phyloP scores from a whole-genome alignment of 2,329 filamentous ascomycete species.

The Blastomyces parvus region DNA sequence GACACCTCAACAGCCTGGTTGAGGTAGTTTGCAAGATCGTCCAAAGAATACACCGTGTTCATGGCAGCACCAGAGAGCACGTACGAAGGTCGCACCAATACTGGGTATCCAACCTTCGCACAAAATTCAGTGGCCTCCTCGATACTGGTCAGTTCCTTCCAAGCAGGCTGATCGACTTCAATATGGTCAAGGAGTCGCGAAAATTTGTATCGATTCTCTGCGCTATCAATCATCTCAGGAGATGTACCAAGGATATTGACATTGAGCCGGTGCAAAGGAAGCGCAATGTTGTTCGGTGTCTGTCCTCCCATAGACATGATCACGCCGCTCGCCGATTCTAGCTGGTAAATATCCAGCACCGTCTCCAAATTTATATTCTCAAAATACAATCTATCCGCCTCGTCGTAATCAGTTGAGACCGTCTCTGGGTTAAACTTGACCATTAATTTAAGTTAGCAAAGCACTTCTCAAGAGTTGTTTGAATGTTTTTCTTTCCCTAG shows the following conservation, averaged over 20 bases:
- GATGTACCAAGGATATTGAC: conserved; percentile 92
- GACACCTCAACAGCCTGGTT: conserved; percentile 89
- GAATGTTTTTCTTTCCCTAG: not conserved
- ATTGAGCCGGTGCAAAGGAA: conserved; percentile 77
- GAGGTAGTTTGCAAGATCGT: conserved; percentile 80
- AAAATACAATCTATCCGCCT: conserved; percentile 90
- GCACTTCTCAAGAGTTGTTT: not conserved
- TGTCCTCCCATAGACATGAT: conserved; percentile 95
- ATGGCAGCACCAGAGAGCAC: conserved; percentile 95
- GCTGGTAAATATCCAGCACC: conserved; percentile 83
- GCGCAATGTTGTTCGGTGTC: conserved; percentile 93
- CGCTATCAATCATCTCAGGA: conserved; percentile 96
- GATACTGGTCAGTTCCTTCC: conserved; percentile 95
- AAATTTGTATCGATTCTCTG: conserved; percentile 98
- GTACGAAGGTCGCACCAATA: conserved; percentile 90
- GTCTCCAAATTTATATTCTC: conserved; percentile 90
- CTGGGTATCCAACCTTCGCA: conserved; percentile 79
- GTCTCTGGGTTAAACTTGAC: conserved; percentile 71
- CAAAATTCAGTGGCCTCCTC: conserved; percentile 85
- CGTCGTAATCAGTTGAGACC: conserved; percentile 82
- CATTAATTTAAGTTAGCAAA: conserved; percentile 8
- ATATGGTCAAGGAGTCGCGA: conserved; percentile 95
- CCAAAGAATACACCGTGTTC: conserved; percentile 97
- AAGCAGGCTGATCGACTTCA: conserved; percentile 88
- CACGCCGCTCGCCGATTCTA: conserved; percentile 74